phyloP scores from a whole-genome alignment of 2,329 filamentous ascomycete genomes.

The Byssothecium circinans region DNA sequence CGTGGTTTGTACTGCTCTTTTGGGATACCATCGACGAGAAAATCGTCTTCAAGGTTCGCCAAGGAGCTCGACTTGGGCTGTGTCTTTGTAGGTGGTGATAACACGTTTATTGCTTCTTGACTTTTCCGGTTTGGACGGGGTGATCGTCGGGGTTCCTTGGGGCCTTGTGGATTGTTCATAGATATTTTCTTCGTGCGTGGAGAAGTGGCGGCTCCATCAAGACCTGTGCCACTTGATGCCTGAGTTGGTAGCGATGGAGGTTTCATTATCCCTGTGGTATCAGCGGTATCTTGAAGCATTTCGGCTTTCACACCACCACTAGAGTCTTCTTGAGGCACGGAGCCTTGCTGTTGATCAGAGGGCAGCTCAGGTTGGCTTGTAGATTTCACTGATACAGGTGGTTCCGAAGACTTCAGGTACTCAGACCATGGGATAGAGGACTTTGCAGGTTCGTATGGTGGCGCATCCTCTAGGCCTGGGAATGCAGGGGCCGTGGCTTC shows the following conservation, averaged over 20 bases:
- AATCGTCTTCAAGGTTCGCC: conserved; percentile 29
- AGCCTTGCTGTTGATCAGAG: neutral
- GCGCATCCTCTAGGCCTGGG: conserved; percentile 22
- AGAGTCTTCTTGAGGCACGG: too few species aligned
- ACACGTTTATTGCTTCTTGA: conserved; percentile 5
- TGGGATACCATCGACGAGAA: conserved; percentile 24
- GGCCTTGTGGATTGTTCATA: neutral
- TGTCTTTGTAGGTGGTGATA: conserved; percentile 2
- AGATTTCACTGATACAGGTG: conserved; percentile 13
- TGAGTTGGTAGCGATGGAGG: neutral
- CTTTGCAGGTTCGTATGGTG: conserved; percentile 24
- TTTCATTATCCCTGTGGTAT: neutral
- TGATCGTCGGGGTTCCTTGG: neutral
- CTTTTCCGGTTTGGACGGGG: conserved; percentile 5
- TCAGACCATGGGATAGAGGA: conserved; percentile 44
- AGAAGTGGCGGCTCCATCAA: neutral
- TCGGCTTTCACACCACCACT: conserved; percentile 10
- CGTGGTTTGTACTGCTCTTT: conserved; percentile 41
- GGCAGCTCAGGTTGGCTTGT: conserved; percentile 7
- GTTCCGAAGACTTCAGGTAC: conserved; percentile 25
- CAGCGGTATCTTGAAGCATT: neutral
- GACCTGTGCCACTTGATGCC: neutral
- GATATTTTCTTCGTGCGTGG: neutral
- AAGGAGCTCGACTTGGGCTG: conserved; percentile 6
- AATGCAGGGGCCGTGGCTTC: conserved; percentile 31